A percentile compares a stretch with the other conserved stretches of the same genome.
phyloP scores from a whole-genome alignment of 495 filamentous ascomycete genomes.

The Penicillium canescens region DNA sequence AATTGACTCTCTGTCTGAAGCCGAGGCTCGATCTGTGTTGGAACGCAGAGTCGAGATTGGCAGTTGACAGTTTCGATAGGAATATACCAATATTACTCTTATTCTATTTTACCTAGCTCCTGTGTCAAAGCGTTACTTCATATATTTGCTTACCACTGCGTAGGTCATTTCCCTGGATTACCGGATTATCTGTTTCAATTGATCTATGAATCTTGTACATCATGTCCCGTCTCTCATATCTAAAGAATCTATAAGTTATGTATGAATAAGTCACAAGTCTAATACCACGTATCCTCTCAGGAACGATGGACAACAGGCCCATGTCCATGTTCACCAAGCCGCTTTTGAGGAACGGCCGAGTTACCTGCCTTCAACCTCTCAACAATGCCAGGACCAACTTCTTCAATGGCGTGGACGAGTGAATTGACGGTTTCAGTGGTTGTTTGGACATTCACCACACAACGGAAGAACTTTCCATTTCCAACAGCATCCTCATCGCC shows the following conservation, averaged over 20 bases:
- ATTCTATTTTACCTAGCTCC: neutral
- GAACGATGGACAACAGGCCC: slow-evolving; percentile 36
- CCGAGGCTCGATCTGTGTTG: slow-evolving; percentile 75
- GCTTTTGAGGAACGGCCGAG: slow-evolving; percentile 14
- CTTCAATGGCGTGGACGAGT: slow-evolving; percentile 71
- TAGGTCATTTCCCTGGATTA: too few relatives aligned
- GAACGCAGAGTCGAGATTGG: slow-evolving; percentile 73
- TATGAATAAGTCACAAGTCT: neutral
- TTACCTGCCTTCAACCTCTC: slow-evolving; percentile 28
- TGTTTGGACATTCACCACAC: slow-evolving; percentile 81
- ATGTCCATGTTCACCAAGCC: slow-evolving; percentile 34
- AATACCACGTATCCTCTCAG: slow-evolving; percentile 6
- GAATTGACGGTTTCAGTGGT: slow-evolving; percentile 71
- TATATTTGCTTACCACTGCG: too few relatives aligned
- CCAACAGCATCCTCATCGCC: slow-evolving; percentile 50
- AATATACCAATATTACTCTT: neutral
- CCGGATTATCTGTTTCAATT: too few relatives aligned
- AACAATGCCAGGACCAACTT: slow-evolving; percentile 56
- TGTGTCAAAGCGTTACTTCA: neutral
- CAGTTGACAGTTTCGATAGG: slow-evolving; percentile 1
- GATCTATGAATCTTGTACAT: neutral
- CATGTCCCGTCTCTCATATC: neutral
- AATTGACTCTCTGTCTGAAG: slow-evolving; percentile 61
- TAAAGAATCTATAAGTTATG: neutral
- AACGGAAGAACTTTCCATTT: slow-evolving; percentile 81